These are phyloP conservation scores for Geotrichum ghanense DNA, from an alignment of 805 yeast genomes.

Conservation along the genomic window DNA sequence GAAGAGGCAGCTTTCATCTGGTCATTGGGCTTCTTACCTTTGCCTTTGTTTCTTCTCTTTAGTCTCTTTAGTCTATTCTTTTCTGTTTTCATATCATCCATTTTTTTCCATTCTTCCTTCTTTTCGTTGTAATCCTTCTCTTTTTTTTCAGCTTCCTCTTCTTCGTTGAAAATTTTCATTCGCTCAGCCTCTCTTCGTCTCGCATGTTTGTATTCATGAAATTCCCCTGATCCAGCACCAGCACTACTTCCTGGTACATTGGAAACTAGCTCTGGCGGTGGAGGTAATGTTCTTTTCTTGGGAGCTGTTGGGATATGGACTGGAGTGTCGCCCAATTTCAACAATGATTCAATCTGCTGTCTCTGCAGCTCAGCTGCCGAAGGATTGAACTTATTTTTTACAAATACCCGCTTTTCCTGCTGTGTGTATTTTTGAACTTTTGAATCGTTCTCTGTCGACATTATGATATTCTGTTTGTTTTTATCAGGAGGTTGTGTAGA, in stretches of 20 bases:
- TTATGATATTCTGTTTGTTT: no score
- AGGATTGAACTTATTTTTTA: background rate
- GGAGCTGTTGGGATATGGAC: background rate
- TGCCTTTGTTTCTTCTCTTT: constrained; percentile 6
- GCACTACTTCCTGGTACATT: constrained; percentile 25
- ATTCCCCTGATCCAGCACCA: constrained; percentile 30
- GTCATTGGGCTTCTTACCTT: background rate
- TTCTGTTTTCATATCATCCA: constrained; percentile 16
- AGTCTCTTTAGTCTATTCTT: constrained; percentile 16
- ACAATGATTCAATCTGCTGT: constrained; percentile 5
- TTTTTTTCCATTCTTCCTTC: constrained; percentile 17
- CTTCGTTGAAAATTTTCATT: constrained; percentile 15
- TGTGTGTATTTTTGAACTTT: background rate
- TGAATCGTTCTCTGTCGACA: background rate
- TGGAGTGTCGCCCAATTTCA: background rate
- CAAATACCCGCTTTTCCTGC: background rate
- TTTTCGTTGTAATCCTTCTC: constrained; percentile 17
- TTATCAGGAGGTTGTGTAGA: no score
- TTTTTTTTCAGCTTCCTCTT: constrained; percentile 14
- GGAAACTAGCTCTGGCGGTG: constrained; percentile 21
- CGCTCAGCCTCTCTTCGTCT: constrained; percentile 23
- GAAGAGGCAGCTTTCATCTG: background rate
- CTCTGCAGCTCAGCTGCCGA: constrained; percentile 3
- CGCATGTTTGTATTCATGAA: constrained; percentile 25
- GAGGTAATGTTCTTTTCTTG: constrained; percentile 7